These are phyloP conservation scores for Saturnispora sekii DNA, from an alignment of 805 yeast genomes.

Conservation along the genomic window DNA sequence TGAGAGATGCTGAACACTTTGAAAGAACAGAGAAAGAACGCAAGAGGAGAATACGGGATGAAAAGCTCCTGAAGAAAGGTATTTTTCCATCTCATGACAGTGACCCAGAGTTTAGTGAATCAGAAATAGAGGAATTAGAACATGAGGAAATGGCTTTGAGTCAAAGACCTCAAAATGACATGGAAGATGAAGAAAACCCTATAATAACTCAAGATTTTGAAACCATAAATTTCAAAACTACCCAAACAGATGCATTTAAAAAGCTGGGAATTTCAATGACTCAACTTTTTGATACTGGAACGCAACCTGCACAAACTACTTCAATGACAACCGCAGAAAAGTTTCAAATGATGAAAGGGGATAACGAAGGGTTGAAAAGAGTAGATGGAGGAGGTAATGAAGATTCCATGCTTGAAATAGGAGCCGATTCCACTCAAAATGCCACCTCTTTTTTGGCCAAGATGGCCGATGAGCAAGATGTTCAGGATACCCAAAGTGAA, in stretches of 20 bases:
- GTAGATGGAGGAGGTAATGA: not conserved
- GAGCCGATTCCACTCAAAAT: not conserved
- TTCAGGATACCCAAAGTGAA: not conserved
- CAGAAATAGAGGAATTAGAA: not conserved
- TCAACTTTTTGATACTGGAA: conserved; percentile 18
- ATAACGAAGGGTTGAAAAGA: conserved; percentile 2
- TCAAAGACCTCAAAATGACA: not conserved
- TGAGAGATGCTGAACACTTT: conserved; percentile 8
- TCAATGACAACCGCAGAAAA: conserved; percentile 11
- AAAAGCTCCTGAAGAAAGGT: conserved; percentile 11
- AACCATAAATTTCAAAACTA: conserved; percentile 12
- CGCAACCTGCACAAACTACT: conserved; percentile 9
- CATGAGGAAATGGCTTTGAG: too few species aligned
- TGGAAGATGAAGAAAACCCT: not conserved
- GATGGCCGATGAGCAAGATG: conserved; percentile 7
- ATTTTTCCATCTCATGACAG: conserved; percentile 15
- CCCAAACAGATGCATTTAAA: conserved; percentile 11
- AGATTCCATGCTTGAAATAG: not conserved
- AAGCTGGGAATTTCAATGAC: conserved; percentile 19
- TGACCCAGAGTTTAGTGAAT: conserved; percentile 26
- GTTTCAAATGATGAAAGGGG: conserved; percentile 14
- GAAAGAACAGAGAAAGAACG: conserved; percentile 11
- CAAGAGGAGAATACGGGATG: conserved; percentile 10
- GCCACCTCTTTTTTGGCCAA: not conserved
- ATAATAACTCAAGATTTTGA: not conserved